phyloP scores from a whole-genome alignment of 169 alveolate genomes.

The Plasmodium berghei region DNA sequence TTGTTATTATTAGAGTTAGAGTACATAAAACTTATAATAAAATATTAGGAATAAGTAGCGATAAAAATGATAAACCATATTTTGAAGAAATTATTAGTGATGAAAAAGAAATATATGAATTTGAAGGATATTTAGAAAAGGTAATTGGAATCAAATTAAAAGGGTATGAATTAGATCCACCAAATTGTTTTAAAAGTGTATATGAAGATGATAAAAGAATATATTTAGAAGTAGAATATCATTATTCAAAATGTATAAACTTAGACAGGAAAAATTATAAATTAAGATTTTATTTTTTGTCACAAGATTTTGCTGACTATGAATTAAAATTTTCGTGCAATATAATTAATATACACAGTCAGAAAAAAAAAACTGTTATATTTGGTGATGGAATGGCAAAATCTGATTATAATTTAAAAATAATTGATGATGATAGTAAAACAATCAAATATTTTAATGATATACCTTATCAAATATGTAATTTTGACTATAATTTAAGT shows the following conservation, averaged over 20 bases:
- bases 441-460: slow-evolving; percentile 23
- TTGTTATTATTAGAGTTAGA: slow-evolving; percentile 12
- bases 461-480: slow-evolving; percentile 37
- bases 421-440: slow-evolving; percentile 20
- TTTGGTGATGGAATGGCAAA: slow-evolving; percentile 19
- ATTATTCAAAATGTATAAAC: slow-evolving; percentile 20
- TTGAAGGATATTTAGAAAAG: slow-evolving; percentile 9
- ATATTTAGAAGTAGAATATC: slow-evolving; percentile 16
- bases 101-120: slow-evolving; percentile 9
- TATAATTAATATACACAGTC: slow-evolving; percentile 10
- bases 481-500: slow-evolving; percentile 24
- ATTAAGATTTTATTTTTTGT: slow-evolving; percentile 17
- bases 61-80: slow-evolving; percentile 11
- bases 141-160: slow-evolving; percentile 33
- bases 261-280: slow-evolving; percentile 36
- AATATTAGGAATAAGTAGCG: slow-evolving; percentile 29
- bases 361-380: slow-evolving; percentile 14
- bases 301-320: slow-evolving; percentile 7
- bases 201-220: slow-evolving; percentile 15
- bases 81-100: slow-evolving; percentile 42
- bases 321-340: slow-evolving; percentile 21
- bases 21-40: slow-evolving; percentile 15
- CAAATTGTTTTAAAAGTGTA: slow-evolving; percentile 31
- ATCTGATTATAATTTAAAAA: neutral
- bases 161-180: slow-evolving; percentile 51